Evolutionary conservation across 768 basidiomycete genomes (phyloP).

Genomic region (Tremella yokohamensis): DNA sequence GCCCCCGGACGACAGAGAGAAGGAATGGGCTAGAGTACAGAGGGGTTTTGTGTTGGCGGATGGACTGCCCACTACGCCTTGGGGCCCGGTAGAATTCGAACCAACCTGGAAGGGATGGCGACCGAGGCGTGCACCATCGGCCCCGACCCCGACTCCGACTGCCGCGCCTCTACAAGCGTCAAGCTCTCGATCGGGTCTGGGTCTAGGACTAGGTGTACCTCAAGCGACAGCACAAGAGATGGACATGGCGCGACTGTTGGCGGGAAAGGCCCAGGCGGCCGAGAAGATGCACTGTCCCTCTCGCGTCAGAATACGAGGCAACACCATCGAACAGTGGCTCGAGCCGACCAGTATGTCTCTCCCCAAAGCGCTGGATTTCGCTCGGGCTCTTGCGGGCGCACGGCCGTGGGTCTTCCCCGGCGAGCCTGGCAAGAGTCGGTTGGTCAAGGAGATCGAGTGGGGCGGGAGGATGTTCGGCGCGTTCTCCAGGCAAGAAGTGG

Average conservation of each 20-base stretch:
- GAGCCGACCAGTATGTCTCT: constrained; percentile 23
- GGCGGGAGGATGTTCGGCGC: constrained; percentile 48
- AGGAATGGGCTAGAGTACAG: constrained; percentile 40
- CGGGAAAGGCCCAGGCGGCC: constrained; percentile 30
- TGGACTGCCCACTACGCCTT: constrained; percentile 40
- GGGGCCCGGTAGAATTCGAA: constrained; percentile 28
- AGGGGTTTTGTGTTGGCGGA: constrained; percentile 39
- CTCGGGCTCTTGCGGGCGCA: constrained; percentile 29
- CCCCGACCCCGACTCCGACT: constrained; percentile 2
- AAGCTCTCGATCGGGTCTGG: no score
- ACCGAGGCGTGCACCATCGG: background rate
- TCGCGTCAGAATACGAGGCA: constrained; percentile 22
- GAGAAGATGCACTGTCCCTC: constrained; percentile 43
- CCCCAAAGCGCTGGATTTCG: constrained; percentile 27
- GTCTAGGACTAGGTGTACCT: no score
- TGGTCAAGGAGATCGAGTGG: constrained; percentile 41
- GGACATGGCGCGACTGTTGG: constrained; percentile 22
- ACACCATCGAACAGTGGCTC: constrained; percentile 35
- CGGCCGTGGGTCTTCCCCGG: constrained; percentile 36
- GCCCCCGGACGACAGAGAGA: background rate
- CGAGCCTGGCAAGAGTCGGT: constrained; percentile 22
- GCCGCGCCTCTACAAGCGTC: constrained; percentile 5
- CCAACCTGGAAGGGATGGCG: background rate
- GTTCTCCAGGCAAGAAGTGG: constrained; percentile 32
- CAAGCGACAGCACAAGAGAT: constrained; percentile 13